phyloP scores from a whole-genome alignment of 352 stramenopile genomes.

The Globisporangium yorkense region DNA sequence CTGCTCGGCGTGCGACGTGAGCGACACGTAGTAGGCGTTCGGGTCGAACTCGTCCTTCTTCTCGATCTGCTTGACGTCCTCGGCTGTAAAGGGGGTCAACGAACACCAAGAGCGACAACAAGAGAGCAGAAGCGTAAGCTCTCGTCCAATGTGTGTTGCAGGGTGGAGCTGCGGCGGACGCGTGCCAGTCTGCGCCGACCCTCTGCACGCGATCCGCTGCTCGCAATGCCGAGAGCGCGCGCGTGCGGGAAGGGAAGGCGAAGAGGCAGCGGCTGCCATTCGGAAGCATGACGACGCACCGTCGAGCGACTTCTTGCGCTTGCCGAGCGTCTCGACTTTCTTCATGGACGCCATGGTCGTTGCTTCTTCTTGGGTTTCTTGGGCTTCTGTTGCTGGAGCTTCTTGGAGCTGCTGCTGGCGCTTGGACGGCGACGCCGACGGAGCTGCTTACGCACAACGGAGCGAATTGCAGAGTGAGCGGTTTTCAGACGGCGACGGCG shows the following conservation, averaged over 20 bases:
- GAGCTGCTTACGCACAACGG: conserved; percentile 13
- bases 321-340: conserved; percentile 80
- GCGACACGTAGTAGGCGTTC: conserved; percentile 83
- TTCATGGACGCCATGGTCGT: conserved; percentile 45
- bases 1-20: conserved; percentile 83
- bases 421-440: not conserved
- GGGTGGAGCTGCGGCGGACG: not conserved
- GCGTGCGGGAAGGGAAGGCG: not conserved
- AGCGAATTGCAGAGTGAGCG: conserved; percentile 14
- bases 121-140: not conserved
- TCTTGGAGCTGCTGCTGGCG: not conserved
- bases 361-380: not conserved
- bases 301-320: conserved; percentile 87
- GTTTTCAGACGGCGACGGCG: not conserved
- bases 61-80: conserved; percentile 76
- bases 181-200: not conserved
- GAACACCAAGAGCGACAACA: not conserved
- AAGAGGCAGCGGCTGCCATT: not conserved
- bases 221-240: not conserved
- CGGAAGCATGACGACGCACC: conserved; percentile 29
- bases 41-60: conserved; percentile 85
- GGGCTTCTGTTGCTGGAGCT: not conserved
- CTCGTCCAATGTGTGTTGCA: not conserved
- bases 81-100: conserved; percentile 26
- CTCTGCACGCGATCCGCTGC: not conserved